These are phyloP conservation scores for Aspergillus nidulans DNA, from an alignment of 495 filamentous ascomycete genomes.

Conservation along the genomic window DNA sequence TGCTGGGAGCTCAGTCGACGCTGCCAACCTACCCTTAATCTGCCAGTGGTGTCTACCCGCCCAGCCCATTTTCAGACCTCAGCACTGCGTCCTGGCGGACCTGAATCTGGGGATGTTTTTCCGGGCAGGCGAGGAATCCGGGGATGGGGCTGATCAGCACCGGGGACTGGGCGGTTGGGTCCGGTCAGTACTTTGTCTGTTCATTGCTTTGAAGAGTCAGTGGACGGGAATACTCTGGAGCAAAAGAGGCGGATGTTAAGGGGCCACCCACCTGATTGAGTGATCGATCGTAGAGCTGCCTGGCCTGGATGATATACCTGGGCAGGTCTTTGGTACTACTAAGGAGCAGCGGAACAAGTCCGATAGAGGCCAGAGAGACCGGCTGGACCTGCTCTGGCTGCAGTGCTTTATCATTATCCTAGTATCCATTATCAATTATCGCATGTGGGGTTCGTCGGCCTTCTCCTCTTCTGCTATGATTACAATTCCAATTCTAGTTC, in stretches of 20 bases:
- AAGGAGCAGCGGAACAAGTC: not conserved
- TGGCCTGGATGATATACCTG: no score
- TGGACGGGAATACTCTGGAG: no score
- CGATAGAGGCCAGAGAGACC: not conserved
- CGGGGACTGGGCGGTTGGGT: not conserved
- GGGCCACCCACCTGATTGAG: not conserved
- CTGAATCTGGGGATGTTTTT: not conserved
- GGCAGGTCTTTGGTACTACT: not conserved
- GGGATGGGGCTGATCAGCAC: not conserved
- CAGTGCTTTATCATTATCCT: not conserved
- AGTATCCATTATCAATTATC: constrained; percentile 1
- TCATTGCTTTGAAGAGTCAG: not conserved
- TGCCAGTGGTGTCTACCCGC: no score
- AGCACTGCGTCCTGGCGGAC: not conserved
- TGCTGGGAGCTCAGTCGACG: not conserved
- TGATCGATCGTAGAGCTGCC: no score
- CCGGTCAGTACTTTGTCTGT: not conserved
- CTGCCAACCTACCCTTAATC: no score
- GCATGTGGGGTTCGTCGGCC: constrained; percentile 7
- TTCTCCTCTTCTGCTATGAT: not conserved
- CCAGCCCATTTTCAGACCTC: no score
- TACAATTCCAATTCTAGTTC: not conserved
- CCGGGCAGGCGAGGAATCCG: not conserved
- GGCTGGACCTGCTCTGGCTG: not conserved
- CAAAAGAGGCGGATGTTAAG: no score